Base-by-base conservation (phyloP, 2,329 filamentous ascomycete species). In the Pseudogymnoascus pannorum region DNA sequence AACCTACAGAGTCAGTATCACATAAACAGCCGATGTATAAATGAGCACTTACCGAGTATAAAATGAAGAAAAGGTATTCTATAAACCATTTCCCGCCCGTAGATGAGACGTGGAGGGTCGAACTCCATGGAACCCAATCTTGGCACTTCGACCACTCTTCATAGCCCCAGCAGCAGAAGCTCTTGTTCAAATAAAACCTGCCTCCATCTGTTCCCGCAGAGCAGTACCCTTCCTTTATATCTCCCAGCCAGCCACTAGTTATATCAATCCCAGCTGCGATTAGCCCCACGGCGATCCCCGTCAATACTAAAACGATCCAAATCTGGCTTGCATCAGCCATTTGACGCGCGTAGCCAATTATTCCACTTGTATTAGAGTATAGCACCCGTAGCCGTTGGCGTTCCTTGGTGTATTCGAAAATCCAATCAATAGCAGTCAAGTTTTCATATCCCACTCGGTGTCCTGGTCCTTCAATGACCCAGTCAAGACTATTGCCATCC, bases 371-470 rank as follows among this genome's bases (percentile, higher is more conserved):
- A 68, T 82, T 84, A 0, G 88, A 84, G 61, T 86, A 83, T 18
- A 99, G 78, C 29, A 88, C 83, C n/a, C 91, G 85, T 69, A 95
- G 77, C 22, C 94, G 85, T 73, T 96, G 91, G 18, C 94, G 85
- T 76, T 99, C 94, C 74, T 97, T 97, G 59, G 90, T 94, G 72
- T 97, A 96, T 75, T 99, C 94, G 69, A 96, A 97, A 72, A 97
- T 97, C 94, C 94, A 99, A 77, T 99, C 94, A 73, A 99, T 99
- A 62, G 94, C 93, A 14, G 93, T 97, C 73, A 97, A 80, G 75
- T 99, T 89, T 71, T 97, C 93, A 76, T 99, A 99, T 60, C 90
- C 93, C 36, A 97, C 92, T 70, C 94, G 85, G 60, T 91, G 85
- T 1, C 92, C 92, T 0, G 91, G 92, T 0, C 91, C 92, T 74